A percentile compares a stretch with the other conserved stretches of the same genome.
Evolutionary conservation across 2,329 filamentous ascomycete genomes (phyloP).

Genomic region (Alternaria ventricosa): DNA sequence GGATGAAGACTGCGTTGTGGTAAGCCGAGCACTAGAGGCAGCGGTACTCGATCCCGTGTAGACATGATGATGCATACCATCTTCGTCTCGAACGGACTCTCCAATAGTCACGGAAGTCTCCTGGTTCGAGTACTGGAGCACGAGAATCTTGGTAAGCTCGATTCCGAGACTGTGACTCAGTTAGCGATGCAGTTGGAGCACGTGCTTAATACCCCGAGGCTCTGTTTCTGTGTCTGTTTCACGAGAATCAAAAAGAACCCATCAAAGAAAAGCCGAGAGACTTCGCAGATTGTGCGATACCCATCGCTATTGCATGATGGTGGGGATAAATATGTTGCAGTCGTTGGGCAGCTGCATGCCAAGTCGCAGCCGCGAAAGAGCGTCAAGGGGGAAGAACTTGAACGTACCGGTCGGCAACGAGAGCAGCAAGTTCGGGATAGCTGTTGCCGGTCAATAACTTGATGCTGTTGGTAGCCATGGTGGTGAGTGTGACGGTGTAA

Average conservation of each 20-base stretch:
- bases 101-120: conserved; percentile 92
- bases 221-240: neutral
- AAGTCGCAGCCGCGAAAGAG: conserved; percentile 9
- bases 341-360: conserved; percentile 13
- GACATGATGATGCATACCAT: conserved; percentile 63
- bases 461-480: conserved; percentile 75
- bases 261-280: neutral
- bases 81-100: conserved; percentile 95
- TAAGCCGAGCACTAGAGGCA: conserved; percentile 25
- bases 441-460: conserved; percentile 78
- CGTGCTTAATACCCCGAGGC: neutral
- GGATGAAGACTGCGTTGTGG: conserved; percentile 75
- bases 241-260: neutral
- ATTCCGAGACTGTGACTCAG: conserved; percentile 68
- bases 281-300: neutral
- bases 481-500: conserved; percentile 19
- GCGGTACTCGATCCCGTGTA: neutral
- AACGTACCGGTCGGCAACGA: conserved; percentile 70
- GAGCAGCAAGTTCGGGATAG: conserved; percentile 73
- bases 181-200: conserved; percentile 20
- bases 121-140: conserved; percentile 84
- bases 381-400: conserved; percentile 6
- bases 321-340: neutral
- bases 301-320: neutral
- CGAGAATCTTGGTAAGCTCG: conserved; percentile 78